phyloP scores from a whole-genome alignment of 2,329 filamentous ascomycete genomes.

The Trichoderma simmonsii region DNA sequence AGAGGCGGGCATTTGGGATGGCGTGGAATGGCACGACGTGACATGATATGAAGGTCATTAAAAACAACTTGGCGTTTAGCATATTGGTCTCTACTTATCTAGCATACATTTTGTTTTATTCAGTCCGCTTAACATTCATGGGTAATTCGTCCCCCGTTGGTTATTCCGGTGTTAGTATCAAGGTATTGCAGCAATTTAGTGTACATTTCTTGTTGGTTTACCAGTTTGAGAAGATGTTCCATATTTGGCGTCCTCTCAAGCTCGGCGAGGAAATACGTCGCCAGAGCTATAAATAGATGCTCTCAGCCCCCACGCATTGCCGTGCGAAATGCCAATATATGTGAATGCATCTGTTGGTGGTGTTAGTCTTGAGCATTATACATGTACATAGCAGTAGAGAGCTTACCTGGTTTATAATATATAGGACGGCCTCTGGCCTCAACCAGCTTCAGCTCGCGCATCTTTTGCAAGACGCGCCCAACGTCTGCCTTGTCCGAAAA shows the following conservation, averaged over 20 bases:
- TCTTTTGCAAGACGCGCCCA: conserved; percentile 58
- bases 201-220: no score
- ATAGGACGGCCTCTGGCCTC: conserved; percentile 48
- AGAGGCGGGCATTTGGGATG: background rate
- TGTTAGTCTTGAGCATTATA: background rate
- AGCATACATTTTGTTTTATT: background rate
- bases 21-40: background rate
- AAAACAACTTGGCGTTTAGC: conserved; percentile 19
- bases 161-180: background rate
- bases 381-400: no score
- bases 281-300: conserved; percentile 55
- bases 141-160: background rate
- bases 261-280: conserved; percentile 34
- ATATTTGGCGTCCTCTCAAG: background rate
- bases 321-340: conserved; percentile 58
- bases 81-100: background rate
- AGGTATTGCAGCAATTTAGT: background rate
- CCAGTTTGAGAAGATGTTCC: background rate
- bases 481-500: conserved; percentile 69
- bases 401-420: conserved; percentile 74
- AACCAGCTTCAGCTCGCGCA: conserved; percentile 62
- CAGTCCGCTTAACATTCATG: background rate
- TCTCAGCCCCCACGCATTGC: conserved; percentile 61
- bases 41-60: background rate
- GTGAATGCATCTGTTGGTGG: conserved; percentile 59